These are phyloP conservation scores for Asparagopsis taxiformis DNA, from an alignment of 31 red algal species.

Conservation along the genomic window DNA sequence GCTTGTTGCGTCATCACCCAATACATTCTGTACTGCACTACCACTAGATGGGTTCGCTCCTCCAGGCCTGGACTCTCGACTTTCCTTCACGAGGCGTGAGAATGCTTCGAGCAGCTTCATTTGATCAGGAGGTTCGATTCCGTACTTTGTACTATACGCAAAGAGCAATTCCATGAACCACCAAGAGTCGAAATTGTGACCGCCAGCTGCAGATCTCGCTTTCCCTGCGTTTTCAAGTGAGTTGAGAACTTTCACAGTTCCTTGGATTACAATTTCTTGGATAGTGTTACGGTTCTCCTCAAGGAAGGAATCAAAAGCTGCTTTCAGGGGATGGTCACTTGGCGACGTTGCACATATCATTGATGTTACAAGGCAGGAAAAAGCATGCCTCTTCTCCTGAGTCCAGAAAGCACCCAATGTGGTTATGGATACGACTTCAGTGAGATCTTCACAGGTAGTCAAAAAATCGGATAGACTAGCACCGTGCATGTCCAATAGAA, in stretches of 20 bases:
- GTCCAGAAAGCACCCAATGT: conserved; percentile 39
- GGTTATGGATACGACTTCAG: conserved; percentile 19
- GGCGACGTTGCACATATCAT: not conserved
- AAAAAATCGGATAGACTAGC: conserved; percentile 29
- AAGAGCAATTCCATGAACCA: conserved; percentile 58
- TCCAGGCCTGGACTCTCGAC: not conserved
- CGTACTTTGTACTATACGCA: conserved; percentile 21
- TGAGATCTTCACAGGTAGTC: conserved; percentile 3
- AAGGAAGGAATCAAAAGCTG: conserved; percentile 18
- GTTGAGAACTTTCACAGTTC: conserved; percentile 5
- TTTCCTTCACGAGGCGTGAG: conserved; percentile 1
- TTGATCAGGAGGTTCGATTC: conserved; percentile 11
- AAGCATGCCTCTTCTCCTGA: conserved; percentile 33
- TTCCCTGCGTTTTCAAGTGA: conserved; percentile 1
- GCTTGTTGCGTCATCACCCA: conserved; percentile 20
- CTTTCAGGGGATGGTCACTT: conserved; percentile 11
- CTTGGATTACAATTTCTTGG: conserved; percentile 7
- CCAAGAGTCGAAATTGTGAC: conserved; percentile 8
- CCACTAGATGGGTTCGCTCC: not conserved
- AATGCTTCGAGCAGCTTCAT: conserved; percentile 16
- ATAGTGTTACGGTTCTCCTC: conserved; percentile 4
- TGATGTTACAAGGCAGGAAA: conserved; percentile 34
- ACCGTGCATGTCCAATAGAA: conserved; percentile 12
- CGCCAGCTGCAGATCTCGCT: not conserved
- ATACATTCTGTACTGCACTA: not conserved